Evolutionary conservation across 352 stramenopile genomes (phyloP).

Genomic region (Globisporangium lucens): DNA sequence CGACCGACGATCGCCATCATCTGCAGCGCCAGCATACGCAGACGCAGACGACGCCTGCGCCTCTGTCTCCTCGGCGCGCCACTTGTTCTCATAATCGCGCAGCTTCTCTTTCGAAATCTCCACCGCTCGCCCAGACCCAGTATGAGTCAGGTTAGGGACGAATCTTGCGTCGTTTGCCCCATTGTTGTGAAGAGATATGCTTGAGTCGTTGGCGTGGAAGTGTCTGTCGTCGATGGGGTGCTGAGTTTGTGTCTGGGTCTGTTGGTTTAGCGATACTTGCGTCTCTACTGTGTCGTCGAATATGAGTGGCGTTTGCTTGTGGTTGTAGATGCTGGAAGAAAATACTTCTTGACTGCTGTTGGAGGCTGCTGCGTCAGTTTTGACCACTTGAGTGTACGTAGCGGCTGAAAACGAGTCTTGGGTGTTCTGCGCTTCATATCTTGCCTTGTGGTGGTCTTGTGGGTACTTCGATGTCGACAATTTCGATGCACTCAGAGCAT

Average conservation of each 20-base stretch:
- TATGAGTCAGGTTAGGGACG: conserved; percentile 16
- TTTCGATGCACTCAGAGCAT: not conserved
- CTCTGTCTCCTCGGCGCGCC: conserved; percentile 14
- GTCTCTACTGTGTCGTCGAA: not conserved
- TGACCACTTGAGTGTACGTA: not conserved
- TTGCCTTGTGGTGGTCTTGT: not conserved
- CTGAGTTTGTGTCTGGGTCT: not conserved
- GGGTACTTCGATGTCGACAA: not conserved
- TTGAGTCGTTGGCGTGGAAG: no score
- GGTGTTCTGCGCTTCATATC: not conserved
- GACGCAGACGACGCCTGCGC: not conserved
- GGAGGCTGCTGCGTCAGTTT: not conserved
- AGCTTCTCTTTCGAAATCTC: conserved; percentile 26
- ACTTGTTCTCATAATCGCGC: conserved; percentile 24
- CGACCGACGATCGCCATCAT: conserved; percentile 12
- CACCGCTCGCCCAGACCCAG: conserved; percentile 29
- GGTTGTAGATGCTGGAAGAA: not conserved
- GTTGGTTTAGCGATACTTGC: not conserved
- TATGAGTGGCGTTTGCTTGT: not conserved
- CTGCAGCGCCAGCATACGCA: not conserved
- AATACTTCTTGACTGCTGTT: conserved; percentile 1
- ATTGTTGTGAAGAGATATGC: no score
- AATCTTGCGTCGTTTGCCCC: not conserved
- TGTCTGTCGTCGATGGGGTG: not conserved
- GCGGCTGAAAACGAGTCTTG: not conserved